These are phyloP conservation scores for Lantana camara DNA, from an alignment of 257 asterid species.

Conservation along the genomic window DNA sequence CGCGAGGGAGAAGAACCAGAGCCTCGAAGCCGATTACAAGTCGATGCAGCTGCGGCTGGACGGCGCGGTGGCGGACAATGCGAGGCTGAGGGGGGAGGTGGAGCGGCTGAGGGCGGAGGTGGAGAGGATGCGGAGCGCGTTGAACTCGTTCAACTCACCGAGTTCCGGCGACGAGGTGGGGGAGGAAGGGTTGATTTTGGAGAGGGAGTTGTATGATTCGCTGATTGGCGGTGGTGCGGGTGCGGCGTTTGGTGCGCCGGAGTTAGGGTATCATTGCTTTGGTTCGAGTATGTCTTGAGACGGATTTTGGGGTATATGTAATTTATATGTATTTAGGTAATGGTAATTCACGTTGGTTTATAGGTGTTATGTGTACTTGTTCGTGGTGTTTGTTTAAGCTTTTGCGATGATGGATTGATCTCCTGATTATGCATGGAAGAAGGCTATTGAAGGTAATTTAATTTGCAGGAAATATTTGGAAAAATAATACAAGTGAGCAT, in stretches of 20 bases:
- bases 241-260: slow-evolving; percentile 34
- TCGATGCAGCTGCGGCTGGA: slow-evolving; percentile 45
- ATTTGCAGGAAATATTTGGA: neutral
- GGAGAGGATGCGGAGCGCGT: slow-evolving; percentile 36
- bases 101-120: slow-evolving; percentile 50
- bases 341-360: no score
- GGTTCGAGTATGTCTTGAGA: slow-evolving; percentile 13
- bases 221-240: slow-evolving; percentile 44
- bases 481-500: no score
- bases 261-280: slow-evolving; percentile 38
- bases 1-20: slow-evolving; percentile 64
- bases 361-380: neutral
- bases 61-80: slow-evolving; percentile 40
- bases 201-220: slow-evolving; percentile 46
- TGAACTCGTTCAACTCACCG: slow-evolving; percentile 37
- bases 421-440: neutral
- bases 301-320: no score
- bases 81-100: slow-evolving; percentile 45
- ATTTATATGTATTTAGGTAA: neutral
- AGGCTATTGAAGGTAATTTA: neutral
- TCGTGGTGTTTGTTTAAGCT: neutral
- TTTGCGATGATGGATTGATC: neutral
- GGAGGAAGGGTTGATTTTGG: slow-evolving; percentile 40
- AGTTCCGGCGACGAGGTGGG: slow-evolving; percentile 58
- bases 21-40: slow-evolving; percentile 55